Percentiles rank a stretch among this genome's conserved stretches.
Conservation (phyloP, 192 early-diverging fungal genomes). For the Geranomyces michiganensis region DNA sequence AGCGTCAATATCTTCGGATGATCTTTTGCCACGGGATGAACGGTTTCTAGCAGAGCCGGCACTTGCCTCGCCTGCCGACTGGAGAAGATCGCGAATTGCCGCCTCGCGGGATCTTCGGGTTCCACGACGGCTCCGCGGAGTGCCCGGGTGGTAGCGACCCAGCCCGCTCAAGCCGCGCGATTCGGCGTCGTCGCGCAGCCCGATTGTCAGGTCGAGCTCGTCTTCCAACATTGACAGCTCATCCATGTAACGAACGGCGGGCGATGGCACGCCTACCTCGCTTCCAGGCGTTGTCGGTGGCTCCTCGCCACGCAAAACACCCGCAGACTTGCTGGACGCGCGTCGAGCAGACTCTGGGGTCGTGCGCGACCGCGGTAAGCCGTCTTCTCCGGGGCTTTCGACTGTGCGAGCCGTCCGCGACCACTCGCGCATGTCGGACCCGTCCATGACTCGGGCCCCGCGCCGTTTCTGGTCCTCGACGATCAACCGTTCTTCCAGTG, state of each 20-base stretch:
- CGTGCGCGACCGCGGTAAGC: neutral
- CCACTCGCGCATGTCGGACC: conserved; percentile 42
- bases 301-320: neutral
- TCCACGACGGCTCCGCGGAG: conserved; percentile 13
- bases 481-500: neutral
- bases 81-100: conserved; percentile 20
- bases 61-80: neutral
- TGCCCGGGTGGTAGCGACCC: conserved; percentile 28
- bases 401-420: neutral
- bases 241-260: conserved; percentile 47
- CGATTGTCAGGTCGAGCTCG: conserved; percentile 49
- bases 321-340: neutral
- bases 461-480: conserved; percentile 25
- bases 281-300: neutral
- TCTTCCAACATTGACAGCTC: conserved; percentile 50
- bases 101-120: conserved; percentile 2
- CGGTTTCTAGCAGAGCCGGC: neutral
- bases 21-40: neutral
- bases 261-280: conserved; percentile 22
- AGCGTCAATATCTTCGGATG: neutral
- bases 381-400: neutral
- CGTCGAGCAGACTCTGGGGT: neutral
- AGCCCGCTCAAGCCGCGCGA: conserved; percentile 1
- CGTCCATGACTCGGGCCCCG: conserved; percentile 46
- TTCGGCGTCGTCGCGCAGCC: conserved; percentile 25